These are phyloP conservation scores for Chlamydomonas sphaeroides DNA, from an alignment of 139 green algal species.

Conservation along the genomic window DNA sequence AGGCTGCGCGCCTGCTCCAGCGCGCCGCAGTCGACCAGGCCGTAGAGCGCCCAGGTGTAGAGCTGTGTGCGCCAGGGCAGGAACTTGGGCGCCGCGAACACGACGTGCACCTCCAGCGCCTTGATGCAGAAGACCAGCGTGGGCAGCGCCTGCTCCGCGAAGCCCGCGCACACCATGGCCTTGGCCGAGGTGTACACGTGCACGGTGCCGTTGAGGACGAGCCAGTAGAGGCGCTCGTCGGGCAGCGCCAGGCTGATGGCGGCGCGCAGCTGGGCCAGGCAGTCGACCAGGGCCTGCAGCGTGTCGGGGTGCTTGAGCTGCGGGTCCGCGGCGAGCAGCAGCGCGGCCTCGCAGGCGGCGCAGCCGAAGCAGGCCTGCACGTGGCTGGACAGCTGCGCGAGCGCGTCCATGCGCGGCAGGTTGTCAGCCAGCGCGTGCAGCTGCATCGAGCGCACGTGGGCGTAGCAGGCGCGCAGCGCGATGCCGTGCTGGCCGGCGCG, in stretches of 20 bases:
- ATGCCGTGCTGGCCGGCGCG: conserved; percentile 47
- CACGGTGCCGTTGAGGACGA: conserved; percentile 62
- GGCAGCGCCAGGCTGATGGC: conserved; percentile 52
- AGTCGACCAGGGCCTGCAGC: conserved; percentile 40
- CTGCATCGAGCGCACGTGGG: conserved; percentile 20
- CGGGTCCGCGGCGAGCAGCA: conserved; percentile 38
- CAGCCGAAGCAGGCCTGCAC: conserved; percentile 58
- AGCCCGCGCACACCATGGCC: conserved; percentile 54
- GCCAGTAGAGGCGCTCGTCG: conserved; percentile 64
- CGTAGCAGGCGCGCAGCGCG: conserved; percentile 54
- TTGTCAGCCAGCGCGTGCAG: conserved; percentile 38
- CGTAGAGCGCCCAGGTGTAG: conserved; percentile 41
- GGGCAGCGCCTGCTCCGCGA: conserved; percentile 57
- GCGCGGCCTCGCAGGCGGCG: conserved; percentile 45
- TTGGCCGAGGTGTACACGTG: conserved; percentile 55
- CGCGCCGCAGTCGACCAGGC: not conserved
- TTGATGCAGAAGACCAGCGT: conserved; percentile 61
- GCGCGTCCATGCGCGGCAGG: conserved; percentile 42
- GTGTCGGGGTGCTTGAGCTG: conserved; percentile 56
- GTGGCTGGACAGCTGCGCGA: conserved; percentile 40
- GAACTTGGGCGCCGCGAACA: conserved; percentile 55
- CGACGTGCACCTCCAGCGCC: conserved; percentile 60
- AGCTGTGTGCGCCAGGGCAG: conserved; percentile 67
- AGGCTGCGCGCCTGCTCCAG: conserved; percentile 6
- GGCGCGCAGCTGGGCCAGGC: conserved; percentile 48